These are phyloP conservation scores for Inga oerstediana DNA, from an alignment of 306 rosid genomes.

Conservation along the genomic window DNA sequence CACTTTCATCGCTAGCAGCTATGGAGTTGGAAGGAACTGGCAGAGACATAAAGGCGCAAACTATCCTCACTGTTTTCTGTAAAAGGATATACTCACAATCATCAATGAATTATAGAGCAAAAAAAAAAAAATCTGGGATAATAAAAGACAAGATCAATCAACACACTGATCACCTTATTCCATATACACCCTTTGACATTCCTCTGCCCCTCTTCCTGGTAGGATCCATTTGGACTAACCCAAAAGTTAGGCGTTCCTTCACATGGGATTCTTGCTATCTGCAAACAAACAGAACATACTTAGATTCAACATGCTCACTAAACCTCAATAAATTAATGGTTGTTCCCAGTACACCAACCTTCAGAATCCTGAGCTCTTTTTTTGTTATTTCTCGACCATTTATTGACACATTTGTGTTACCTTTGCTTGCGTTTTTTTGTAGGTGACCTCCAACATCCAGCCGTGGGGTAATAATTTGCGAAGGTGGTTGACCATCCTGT, in stretches of 20 bases:
- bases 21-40: conserved; percentile 55
- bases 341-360: conserved; percentile 45
- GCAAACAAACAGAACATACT: conserved; percentile 38
- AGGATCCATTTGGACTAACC: conserved; percentile 73
- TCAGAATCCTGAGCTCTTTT: conserved; percentile 55
- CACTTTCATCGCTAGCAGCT: conserved; percentile 36
- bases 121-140: neutral
- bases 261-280: conserved; percentile 79
- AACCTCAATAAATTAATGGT: conserved; percentile 8
- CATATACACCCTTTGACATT: conserved; percentile 58
- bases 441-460: conserved; percentile 65
- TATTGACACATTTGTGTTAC: conserved; percentile 63
- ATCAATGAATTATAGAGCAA: conserved; percentile 16
- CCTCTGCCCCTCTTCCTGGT: conserved; percentile 82
- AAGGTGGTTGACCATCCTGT: conserved; percentile 68
- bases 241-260: conserved; percentile 78
- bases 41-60: conserved; percentile 49
- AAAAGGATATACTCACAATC: conserved; percentile 25
- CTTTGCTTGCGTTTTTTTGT: conserved; percentile 57
- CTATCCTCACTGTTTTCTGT: conserved; percentile 51
- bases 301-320: neutral
- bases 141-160: conserved; percentile 6
- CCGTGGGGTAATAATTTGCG: conserved; percentile 59
- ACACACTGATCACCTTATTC: conserved; percentile 62
- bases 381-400: conserved; percentile 64